A percentile compares a stretch with the other conserved stretches of the same genome.
phyloP scores from a whole-genome alignment of 2,329 filamentous ascomycete species.

The Zopfia rhizophila region DNA sequence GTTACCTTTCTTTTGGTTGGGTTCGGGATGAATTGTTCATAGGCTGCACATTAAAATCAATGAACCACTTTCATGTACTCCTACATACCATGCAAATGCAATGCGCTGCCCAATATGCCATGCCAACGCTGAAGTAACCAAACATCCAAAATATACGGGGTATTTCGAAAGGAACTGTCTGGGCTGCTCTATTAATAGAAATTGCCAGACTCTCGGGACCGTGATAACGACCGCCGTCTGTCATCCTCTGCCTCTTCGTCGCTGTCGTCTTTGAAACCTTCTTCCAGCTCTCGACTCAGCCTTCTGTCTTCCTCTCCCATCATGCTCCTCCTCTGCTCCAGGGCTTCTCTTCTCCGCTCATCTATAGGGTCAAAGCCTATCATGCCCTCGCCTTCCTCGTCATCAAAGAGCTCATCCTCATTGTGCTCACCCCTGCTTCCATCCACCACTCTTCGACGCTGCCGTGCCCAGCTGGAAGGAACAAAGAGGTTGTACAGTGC shows the following conservation, averaged over 20 bases:
- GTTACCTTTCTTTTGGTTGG: constrained; percentile 8
- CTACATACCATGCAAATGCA: constrained; percentile 7
- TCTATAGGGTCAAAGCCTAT: constrained; percentile 56
- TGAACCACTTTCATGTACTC: not conserved
- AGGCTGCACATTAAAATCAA: constrained; percentile 16
- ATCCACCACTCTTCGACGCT: constrained; percentile 40
- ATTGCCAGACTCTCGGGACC: constrained; percentile 5
- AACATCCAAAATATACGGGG: constrained; percentile 8
- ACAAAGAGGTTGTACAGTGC: constrained; percentile 46
- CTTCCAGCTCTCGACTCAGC: constrained; percentile 81
- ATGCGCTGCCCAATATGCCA: constrained; percentile 2
- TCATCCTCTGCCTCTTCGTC: constrained; percentile 64
- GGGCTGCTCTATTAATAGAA: constrained; percentile 18
- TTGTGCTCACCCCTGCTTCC: constrained; percentile 40
- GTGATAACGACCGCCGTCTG: constrained; percentile 30
- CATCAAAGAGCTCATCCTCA: constrained; percentile 55
- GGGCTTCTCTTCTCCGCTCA: constrained; percentile 48
- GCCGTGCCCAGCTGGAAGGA: constrained; percentile 41
- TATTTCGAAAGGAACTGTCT: constrained; percentile 14
- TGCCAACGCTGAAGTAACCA: not conserved
- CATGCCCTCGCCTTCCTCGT: constrained; percentile 60
- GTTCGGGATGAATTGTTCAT: constrained; percentile 1
- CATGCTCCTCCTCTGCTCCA: constrained; percentile 51
- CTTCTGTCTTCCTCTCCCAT: constrained; percentile 65
- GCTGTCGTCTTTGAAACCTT: constrained; percentile 79